phyloP scores from a whole-genome alignment of 225 moss, liverwort and hornwort genomes.

The Bryoerythrophyllum caledonicum region DNA sequence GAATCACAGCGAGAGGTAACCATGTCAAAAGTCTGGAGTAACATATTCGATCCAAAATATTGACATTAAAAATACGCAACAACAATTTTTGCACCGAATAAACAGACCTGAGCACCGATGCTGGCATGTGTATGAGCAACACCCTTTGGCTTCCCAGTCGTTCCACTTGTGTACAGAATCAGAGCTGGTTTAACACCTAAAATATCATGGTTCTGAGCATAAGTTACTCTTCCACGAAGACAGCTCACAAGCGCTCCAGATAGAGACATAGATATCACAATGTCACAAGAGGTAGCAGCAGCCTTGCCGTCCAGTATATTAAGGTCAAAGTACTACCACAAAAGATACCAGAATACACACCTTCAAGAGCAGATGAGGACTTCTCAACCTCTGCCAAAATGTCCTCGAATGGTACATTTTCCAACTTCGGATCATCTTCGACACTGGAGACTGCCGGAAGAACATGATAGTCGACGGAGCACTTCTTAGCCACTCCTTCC shows the following conservation, averaged over 20 bases:
- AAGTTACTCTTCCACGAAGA: background rate
- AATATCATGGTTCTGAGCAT: slow-evolving; percentile 16
- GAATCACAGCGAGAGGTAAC: slow-evolving; percentile 24
- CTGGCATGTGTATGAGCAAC: slow-evolving; percentile 90
- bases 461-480: slow-evolving; percentile 61
- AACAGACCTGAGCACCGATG: slow-evolving; percentile 79
- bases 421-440: slow-evolving; percentile 31
- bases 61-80: background rate
- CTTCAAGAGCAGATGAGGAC: slow-evolving; percentile 57
- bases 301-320: slow-evolving; percentile 10
- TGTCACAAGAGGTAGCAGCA: slow-evolving; percentile 10
- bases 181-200: slow-evolving; percentile 72
- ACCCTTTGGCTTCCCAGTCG: slow-evolving; percentile 96
- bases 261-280: background rate
- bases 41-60: slow-evolving; percentile 15
- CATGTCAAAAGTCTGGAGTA: slow-evolving; percentile 1
- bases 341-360: slow-evolving; percentile 28
- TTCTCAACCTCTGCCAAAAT: slow-evolving; percentile 60
- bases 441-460: slow-evolving; percentile 59
- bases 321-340: slow-evolving; percentile 10
- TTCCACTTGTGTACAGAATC: slow-evolving; percentile 97
- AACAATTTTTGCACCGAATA: background rate
- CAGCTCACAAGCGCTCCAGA: too few relatives aligned
- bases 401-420: slow-evolving; percentile 45
- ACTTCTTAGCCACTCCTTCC: slow-evolving; percentile 66